Conservation (phyloP, 1,284 basidiomycete genomes). For the Melampsora larici-populina region DNA sequence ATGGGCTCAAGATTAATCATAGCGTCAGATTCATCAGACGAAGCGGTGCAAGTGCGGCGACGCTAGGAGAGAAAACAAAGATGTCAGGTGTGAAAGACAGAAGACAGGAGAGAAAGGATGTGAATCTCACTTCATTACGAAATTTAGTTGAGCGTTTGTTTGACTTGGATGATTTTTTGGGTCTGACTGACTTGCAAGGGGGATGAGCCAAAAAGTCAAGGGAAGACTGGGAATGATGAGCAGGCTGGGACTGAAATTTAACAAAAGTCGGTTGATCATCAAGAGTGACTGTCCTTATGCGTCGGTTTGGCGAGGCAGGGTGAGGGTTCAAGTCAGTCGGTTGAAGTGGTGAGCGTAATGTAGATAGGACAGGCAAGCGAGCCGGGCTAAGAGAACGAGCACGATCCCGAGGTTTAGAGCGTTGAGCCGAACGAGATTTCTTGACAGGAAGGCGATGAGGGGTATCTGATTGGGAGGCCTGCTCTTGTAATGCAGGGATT, state of each 20-base stretch:
- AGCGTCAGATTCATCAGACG: constrained; percentile 20
- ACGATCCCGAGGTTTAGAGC: neutral
- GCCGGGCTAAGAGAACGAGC: neutral
- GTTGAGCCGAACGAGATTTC: neutral
- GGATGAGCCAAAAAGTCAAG: neutral
- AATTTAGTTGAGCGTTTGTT: constrained; percentile 6
- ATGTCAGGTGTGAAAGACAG: neutral
- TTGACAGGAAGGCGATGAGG: too few relatives aligned
- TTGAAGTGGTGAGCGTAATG: neutral
- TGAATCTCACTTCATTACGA: neutral
- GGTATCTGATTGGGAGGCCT: too few relatives aligned
- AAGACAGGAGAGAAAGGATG: neutral
- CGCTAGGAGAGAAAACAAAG: neutral
- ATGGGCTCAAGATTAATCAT: constrained; percentile 7
- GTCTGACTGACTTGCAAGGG: neutral
- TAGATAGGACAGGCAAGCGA: neutral
- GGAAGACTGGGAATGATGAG: neutral
- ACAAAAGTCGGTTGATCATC: neutral
- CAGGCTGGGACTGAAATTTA: neutral
- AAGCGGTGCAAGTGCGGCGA: neutral
- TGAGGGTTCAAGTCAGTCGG: neutral
- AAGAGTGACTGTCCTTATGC: neutral
- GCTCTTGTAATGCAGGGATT: neutral
- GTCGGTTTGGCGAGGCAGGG: neutral
- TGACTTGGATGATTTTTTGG: neutral